Base-by-base conservation (phyloP, 257 asterid genomes). In the Gentiana straminea region DNA sequence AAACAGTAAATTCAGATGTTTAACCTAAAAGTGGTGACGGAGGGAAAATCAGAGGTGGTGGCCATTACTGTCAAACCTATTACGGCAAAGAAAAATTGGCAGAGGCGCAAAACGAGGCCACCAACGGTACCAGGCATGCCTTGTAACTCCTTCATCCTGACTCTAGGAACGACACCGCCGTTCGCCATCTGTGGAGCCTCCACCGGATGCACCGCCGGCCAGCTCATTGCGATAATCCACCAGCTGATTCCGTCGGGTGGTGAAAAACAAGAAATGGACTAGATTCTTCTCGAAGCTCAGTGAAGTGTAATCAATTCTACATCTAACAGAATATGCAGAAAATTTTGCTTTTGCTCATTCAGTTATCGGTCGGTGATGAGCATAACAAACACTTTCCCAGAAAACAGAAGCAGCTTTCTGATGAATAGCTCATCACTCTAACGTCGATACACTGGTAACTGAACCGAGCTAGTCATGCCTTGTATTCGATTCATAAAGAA, bases 151-250 rank as follows among this genome's bases (percentile, higher is more conserved):
- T 79, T 79, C 90, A 84, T 79, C 77, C 94, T 75, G 41, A 72
- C 74, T 54, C 82, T 72, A 6, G 81, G 84, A 48, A 53, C 76
- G 48, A 64, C 87, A 4, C 57, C 70, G 2, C 54, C 70, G 1
- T 70, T 56, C 32, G 58, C 57, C 70, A 73, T 66, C 44, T 78
- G 76, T 24, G 78, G 64, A 52, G 68, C 70, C 59, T 80, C 94
- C 77, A 84, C 80, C 65, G 96, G 96, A 60, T 84, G 94, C 60
- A 88, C 94, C 70, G 80, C 79, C 70, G 94, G 89, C 48, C 88
- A 68, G 77, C 90, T 84, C 96, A 84, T 82, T 24, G 24, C 68
- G 55, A 67, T 2, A 41, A 41, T 5, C 37, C 52, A 54, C 50
- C 35, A 54, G 44, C 54, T 39, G 46, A 41, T 5, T 41, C 46